Conservation (phyloP, 2,329 filamentous ascomycete genomes). For the Aureobasidium lini region DNA sequence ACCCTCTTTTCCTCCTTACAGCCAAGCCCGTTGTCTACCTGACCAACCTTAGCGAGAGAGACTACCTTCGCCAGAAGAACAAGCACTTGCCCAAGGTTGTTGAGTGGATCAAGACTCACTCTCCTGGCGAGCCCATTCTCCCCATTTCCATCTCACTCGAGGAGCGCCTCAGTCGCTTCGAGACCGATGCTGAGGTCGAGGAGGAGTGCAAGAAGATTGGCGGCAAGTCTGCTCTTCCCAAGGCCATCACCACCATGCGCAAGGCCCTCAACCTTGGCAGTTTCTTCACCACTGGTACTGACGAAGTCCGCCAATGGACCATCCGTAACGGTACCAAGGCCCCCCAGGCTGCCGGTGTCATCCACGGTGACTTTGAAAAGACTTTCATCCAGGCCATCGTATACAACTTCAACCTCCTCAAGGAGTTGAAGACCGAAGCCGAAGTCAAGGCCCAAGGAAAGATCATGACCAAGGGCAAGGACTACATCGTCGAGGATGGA, state of each 20-base stretch:
- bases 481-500: slow-evolving; percentile 83
- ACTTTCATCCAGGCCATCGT: slow-evolving; percentile 96
- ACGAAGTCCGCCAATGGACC: slow-evolving; percentile 98
- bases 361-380: slow-evolving; percentile 98
- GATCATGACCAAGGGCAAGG: slow-evolving; percentile 97
- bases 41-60: slow-evolving; percentile 93
- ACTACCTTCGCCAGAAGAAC: slow-evolving; percentile 99
- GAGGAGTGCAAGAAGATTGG: slow-evolving; percentile 87
- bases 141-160: slow-evolving; percentile 90
- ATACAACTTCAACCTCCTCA: slow-evolving; percentile 77
- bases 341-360: slow-evolving; percentile 94
- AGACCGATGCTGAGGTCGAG: slow-evolving; percentile 64
- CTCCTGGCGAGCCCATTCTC: slow-evolving; percentile 79
- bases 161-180: slow-evolving; percentile 78
- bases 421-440: slow-evolving; percentile 81
- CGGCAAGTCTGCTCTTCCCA: slow-evolving; percentile 82
- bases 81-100: slow-evolving; percentile 92
- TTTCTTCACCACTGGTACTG: slow-evolving; percentile 94
- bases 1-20: slow-evolving; percentile 87
- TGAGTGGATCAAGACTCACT: slow-evolving; percentile 91
- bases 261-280: slow-evolving; percentile 81
- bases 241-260: slow-evolving; percentile 88
- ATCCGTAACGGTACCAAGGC: slow-evolving; percentile 93
- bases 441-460: slow-evolving; percentile 91
- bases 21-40: slow-evolving; percentile 97